Percentiles rank a stretch among this genome's conserved stretches.
phyloP scores from a whole-genome alignment of 192 early-diverging fungal genomes.

The Pecoramyces ruminantium region DNA sequence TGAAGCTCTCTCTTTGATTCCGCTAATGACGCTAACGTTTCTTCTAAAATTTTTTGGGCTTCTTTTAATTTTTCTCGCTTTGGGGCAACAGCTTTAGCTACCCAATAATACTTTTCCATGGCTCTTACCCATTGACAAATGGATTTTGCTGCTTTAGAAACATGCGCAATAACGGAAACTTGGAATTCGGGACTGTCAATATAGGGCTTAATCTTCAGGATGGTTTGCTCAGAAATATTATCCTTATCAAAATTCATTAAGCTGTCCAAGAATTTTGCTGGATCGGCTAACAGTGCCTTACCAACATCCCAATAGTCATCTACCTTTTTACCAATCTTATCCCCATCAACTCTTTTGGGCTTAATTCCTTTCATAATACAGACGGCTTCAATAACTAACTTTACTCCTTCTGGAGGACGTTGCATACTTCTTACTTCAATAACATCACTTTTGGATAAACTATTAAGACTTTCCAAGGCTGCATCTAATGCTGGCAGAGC shows the following conservation, averaged over 20 bases:
- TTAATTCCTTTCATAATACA: slow-evolving; percentile 47
- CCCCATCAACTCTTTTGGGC: slow-evolving; percentile 36
- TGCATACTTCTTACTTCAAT: slow-evolving; percentile 43
- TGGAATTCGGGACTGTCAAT: slow-evolving; percentile 43
- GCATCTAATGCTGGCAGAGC: slow-evolving; percentile 37
- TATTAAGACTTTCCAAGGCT: slow-evolving; percentile 30
- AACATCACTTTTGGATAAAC: slow-evolving; percentile 36
- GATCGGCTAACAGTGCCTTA: slow-evolving; percentile 30
- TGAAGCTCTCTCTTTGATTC: slow-evolving; percentile 33
- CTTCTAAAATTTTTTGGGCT: slow-evolving; percentile 27
- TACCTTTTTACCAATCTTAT: slow-evolving; percentile 41
- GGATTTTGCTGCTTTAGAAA: slow-evolving; percentile 38
- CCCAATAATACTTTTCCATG: slow-evolving; percentile 36
- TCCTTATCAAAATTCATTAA: slow-evolving; percentile 39
- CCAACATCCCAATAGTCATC: slow-evolving; percentile 35
- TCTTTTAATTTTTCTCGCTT: slow-evolving; percentile 30
- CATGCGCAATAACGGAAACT: slow-evolving; percentile 32
- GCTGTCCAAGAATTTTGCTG: slow-evolving; percentile 25
- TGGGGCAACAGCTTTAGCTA: slow-evolving; percentile 40
- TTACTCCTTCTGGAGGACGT: slow-evolving; percentile 36
- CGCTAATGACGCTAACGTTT: slow-evolving; percentile 30
- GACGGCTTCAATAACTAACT: slow-evolving; percentile 41
- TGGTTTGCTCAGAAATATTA: slow-evolving; percentile 30
- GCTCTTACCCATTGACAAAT: slow-evolving; percentile 41
- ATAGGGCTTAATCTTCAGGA: slow-evolving; percentile 34